phyloP scores from a whole-genome alignment of 495 filamentous ascomycete species.

The Penicillium cinerascens region DNA sequence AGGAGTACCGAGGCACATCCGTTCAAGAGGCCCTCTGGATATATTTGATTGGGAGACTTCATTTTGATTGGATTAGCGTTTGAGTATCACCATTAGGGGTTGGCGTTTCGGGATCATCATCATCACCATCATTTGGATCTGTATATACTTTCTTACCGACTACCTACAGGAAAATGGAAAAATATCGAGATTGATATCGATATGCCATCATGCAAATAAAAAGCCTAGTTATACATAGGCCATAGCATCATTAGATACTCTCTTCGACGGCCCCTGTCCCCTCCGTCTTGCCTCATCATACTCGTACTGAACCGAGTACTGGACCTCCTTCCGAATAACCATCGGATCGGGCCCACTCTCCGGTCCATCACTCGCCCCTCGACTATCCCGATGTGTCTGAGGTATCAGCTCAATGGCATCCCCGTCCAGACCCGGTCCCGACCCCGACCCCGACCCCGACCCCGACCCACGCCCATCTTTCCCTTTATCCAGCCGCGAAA shows the following conservation, averaged over 20 bases:
- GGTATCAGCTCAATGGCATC: constrained; percentile 25
- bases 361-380: constrained; percentile 23
- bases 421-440: background rate
- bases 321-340: constrained; percentile 47
- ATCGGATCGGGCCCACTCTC: constrained; percentile 33
- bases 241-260: constrained; percentile 11
- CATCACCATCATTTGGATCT: background rate
- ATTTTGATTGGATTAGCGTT: background rate
- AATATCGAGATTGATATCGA: background rate
- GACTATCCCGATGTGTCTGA: constrained; percentile 10
- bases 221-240: constrained; percentile 14
- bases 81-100: background rate
- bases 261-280: constrained; percentile 2
- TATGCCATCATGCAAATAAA: background rate
- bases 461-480: background rate
- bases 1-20: constrained; percentile 78
- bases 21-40: constrained; percentile 47
- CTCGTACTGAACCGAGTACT: constrained; percentile 36
- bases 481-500: background rate
- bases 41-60: background rate
- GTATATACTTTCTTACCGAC: background rate
- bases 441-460: background rate
- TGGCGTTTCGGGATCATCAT: background rate
- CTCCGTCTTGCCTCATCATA: constrained; percentile 12
- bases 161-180: background rate